Evolutionary conservation across 2,329 filamentous ascomycete genomes (phyloP).

Genomic region (Trichophyton equinum): DNA sequence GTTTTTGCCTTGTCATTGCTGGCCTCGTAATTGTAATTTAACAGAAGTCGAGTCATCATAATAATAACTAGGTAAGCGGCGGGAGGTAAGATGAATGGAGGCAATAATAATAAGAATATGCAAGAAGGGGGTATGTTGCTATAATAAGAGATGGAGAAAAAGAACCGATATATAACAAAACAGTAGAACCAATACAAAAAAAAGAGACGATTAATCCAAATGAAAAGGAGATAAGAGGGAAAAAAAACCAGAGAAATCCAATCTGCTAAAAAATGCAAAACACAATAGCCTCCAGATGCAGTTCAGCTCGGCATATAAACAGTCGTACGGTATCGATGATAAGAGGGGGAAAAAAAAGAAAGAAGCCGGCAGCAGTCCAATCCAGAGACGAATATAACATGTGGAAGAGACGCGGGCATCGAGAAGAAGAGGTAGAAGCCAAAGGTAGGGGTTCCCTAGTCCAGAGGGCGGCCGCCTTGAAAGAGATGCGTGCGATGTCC

Average conservation of each 20-base stretch:
- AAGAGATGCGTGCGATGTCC: background rate
- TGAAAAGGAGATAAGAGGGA: too few species aligned
- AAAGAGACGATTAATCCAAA: background rate
- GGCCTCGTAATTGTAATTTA: background rate
- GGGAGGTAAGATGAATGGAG: background rate
- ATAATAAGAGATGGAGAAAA: background rate
- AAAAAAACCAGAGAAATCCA: background rate
- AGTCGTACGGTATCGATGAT: background rate
- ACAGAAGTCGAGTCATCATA: background rate
- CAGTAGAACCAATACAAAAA: background rate
- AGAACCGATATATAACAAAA: background rate
- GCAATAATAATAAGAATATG: too few species aligned
- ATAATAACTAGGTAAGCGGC: background rate
- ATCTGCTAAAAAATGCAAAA: slow-evolving; percentile 5
- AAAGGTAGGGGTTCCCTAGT: slow-evolving; percentile 2
- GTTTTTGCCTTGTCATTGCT: too few species aligned
- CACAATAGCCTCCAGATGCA: slow-evolving; percentile 7
- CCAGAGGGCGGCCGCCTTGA: slow-evolving; percentile 5
- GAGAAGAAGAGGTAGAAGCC: background rate
- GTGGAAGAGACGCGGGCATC: background rate
- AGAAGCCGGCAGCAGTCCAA: background rate
- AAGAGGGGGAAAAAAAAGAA: background rate
- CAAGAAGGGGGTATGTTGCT: slow-evolving; percentile 2
- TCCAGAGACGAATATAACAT: background rate
- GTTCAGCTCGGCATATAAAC: background rate